Conservation (phyloP, 2,329 filamentous ascomycete species). For the Exophiala viscosa region DNA sequence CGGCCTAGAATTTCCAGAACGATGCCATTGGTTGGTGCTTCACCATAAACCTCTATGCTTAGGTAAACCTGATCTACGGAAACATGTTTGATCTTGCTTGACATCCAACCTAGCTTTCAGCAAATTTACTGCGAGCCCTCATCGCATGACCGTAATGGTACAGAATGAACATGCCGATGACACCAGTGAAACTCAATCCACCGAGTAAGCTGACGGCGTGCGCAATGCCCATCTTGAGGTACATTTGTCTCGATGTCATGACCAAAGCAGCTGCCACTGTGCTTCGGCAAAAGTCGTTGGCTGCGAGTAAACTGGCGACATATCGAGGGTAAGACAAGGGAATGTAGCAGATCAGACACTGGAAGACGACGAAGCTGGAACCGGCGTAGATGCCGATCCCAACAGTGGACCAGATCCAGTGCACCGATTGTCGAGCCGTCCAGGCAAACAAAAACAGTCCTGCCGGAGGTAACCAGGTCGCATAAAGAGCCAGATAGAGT, state of each 20-base stretch:
- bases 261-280: constrained; percentile 33
- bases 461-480: constrained; percentile 37
- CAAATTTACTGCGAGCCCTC: constrained; percentile 5
- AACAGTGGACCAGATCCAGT: constrained; percentile 69
- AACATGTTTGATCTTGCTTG: too few relatives aligned
- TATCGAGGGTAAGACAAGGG: constrained; percentile 25
- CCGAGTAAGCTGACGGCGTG: constrained; percentile 31
- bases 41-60: too few relatives aligned
- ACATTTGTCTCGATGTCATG: constrained; percentile 34
- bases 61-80: too few relatives aligned
- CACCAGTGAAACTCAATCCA: constrained; percentile 26
- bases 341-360: constrained; percentile 26
- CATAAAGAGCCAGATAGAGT: constrained; percentile 51
- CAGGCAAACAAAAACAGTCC: constrained; percentile 80
- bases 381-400: constrained; percentile 37
- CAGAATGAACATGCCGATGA: constrained; percentile 6
- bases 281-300: constrained; percentile 28
- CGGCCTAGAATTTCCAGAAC: too few relatives aligned
- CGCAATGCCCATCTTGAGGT: constrained; percentile 32
- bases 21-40: too few relatives aligned
- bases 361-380: constrained; percentile 20
- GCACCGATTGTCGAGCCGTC: constrained; percentile 55
- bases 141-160: constrained; percentile 1
- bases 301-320: constrained; percentile 24
- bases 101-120: background rate